phyloP scores from a whole-genome alignment of 2,329 filamentous ascomycete genomes.

The Hypoxylon sp. region DNA sequence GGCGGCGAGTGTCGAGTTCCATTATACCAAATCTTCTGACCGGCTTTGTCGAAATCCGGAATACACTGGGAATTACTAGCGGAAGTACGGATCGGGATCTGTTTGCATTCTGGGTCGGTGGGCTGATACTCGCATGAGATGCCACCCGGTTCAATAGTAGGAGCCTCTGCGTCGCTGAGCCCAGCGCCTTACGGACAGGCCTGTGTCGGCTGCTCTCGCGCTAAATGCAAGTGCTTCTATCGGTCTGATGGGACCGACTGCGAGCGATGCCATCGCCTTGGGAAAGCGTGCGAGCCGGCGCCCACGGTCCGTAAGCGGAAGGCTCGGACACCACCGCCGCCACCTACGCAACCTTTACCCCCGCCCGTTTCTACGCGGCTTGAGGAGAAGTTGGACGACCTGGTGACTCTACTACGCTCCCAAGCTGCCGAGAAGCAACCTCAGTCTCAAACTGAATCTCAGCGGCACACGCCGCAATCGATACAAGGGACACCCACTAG shows the following conservation, averaged over 20 bases:
- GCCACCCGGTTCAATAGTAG: slow-evolving; percentile 19
- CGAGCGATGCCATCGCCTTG: slow-evolving; percentile 49
- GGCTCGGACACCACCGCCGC: slow-evolving; percentile 21
- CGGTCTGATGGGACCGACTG: slow-evolving; percentile 39
- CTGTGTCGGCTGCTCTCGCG: slow-evolving; percentile 45
- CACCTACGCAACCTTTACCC: slow-evolving; percentile 7
- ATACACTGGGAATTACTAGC: not conserved
- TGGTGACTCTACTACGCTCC: slow-evolving; percentile 61
- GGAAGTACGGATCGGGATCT: not conserved
- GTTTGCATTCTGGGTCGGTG: not conserved
- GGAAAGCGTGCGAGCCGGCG: slow-evolving; percentile 44
- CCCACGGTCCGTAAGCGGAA: slow-evolving; percentile 44
- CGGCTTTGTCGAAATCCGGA: not conserved
- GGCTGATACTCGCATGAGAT: slow-evolving; percentile 20
- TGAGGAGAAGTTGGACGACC: slow-evolving; percentile 65
- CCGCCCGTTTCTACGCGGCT: slow-evolving; percentile 56
- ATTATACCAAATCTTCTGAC: slow-evolving; percentile 16
- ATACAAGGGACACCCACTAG: slow-evolving; percentile 14
- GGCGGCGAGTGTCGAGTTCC: not conserved
- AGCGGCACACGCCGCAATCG: slow-evolving; percentile 33
- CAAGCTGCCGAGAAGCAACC: slow-evolving; percentile 44
- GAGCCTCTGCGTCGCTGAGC: slow-evolving; percentile 28
- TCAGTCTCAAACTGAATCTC: slow-evolving; percentile 2
- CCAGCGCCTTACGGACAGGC: slow-evolving; percentile 48
- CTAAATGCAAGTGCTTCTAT: slow-evolving; percentile 51